These are phyloP conservation scores for Pterula multifida DNA, from an alignment of 1,284 basidiomycete genomes.

Conservation along the genomic window DNA sequence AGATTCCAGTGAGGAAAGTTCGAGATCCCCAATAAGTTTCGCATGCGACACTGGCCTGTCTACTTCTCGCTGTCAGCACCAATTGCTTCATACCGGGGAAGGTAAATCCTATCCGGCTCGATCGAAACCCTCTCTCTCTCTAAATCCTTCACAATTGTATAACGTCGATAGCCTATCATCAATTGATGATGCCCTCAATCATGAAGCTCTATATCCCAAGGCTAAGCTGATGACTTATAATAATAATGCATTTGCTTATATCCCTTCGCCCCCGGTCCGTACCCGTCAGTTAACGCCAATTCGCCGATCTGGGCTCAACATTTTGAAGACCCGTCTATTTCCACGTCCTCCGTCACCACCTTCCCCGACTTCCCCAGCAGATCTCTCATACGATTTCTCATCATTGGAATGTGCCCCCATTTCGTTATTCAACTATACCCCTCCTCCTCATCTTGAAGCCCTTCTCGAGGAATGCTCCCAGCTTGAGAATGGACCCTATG, in stretches of 20 bases:
- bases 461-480: conserved; percentile 60
- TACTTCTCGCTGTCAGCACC: neutral
- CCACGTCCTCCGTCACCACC: conserved; percentile 39
- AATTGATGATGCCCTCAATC: neutral
- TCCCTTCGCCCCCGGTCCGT: conserved; percentile 22
- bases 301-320: conserved; percentile 25
- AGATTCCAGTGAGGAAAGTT: neutral
- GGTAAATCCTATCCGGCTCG: too few species aligned
- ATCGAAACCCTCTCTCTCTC: neutral
- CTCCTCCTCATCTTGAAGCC: conserved; percentile 33
- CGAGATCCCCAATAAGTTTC: neutral
- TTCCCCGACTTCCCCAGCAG: conserved; percentile 28
- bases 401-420: conserved; percentile 29
- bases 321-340: conserved; percentile 20
- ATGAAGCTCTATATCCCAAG: neutral
- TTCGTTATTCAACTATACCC: conserved; percentile 11
- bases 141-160: neutral
- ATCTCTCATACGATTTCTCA: conserved; percentile 43
- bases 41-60: neutral
- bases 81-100: neutral
- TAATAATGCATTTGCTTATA: conserved; percentile 15
- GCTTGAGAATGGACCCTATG: conserved; percentile 37
- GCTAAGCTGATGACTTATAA: conserved; percentile 25
- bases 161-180: neutral
- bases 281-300: conserved; percentile 58